phyloP scores from a whole-genome alignment of 306 rosid species.

The Corylus avellana region DNA sequence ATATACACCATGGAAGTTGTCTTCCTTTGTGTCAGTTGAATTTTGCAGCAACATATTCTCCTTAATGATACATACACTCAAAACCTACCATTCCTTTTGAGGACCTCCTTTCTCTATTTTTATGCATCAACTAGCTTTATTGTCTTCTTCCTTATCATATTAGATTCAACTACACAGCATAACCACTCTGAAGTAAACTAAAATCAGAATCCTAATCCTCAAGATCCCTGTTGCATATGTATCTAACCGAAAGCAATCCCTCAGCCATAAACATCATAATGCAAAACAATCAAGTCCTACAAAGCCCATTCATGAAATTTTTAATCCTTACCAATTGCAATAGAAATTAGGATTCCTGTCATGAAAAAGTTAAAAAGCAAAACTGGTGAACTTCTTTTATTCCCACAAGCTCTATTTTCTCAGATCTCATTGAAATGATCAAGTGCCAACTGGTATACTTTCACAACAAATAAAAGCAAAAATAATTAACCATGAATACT shows the following conservation, averaged over 20 bases:
- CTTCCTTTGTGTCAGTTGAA: too few relatives aligned
- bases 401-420: not conserved
- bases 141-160: not conserved
- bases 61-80: not conserved
- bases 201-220: not conserved
- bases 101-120: not conserved
- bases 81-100: not conserved
- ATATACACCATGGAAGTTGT: slow-evolving; percentile 1
- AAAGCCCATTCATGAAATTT: not conserved
- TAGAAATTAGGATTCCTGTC: not conserved
- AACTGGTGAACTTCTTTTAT: not conserved
- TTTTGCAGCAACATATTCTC: too few relatives aligned
- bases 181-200: not conserved
- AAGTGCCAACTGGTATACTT: not conserved
- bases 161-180: not conserved
- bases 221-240: not conserved
- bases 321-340: not conserved
- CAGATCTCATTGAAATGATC: not conserved
- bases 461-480: not conserved
- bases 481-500: not conserved
- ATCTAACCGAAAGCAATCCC: not conserved
- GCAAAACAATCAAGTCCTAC: not conserved
- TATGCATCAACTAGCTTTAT: not conserved
- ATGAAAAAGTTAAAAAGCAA: not conserved
- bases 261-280: not conserved